These are phyloP conservation scores for Thelonectria discophora DNA, from an alignment of 2,329 filamentous ascomycete species.

Conservation along the genomic window DNA sequence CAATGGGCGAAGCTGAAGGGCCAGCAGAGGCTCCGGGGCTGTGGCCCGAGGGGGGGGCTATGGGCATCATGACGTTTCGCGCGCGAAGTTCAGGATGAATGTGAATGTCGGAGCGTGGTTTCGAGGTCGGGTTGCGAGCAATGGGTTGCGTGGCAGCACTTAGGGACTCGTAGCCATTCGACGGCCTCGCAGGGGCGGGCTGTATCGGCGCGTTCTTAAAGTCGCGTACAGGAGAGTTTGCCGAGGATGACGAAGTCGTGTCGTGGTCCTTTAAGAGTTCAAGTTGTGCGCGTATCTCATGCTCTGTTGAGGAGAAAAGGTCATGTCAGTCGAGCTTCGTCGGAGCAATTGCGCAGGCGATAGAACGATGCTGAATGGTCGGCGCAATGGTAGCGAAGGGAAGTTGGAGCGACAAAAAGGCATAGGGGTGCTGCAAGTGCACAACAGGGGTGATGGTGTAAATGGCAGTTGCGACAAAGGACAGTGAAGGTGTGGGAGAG, in stretches of 20 bases:
- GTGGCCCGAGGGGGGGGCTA: constrained; percentile 46
- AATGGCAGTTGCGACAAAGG: constrained; percentile 32
- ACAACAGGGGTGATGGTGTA: constrained; percentile 40
- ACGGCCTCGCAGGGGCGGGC: constrained; percentile 44
- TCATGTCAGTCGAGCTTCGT: constrained; percentile 37
- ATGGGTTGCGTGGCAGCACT: constrained; percentile 48
- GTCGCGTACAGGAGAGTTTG: constrained; percentile 43
- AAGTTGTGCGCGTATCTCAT: constrained; percentile 55
- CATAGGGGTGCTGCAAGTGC: constrained; percentile 26
- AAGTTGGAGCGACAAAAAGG: constrained; percentile 18
- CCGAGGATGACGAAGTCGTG: constrained; percentile 44
- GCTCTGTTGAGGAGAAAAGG: constrained; percentile 45
- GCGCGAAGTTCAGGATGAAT: constrained; percentile 60
- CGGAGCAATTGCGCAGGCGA: constrained; percentile 31
- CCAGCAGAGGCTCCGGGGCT: constrained; percentile 44
- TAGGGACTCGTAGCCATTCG: constrained; percentile 59
- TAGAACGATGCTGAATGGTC: constrained; percentile 24
- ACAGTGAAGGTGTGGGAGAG: neutral
- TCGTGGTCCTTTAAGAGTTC: constrained; percentile 55
- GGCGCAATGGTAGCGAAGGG: constrained; percentile 22
- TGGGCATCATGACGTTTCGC: constrained; percentile 50
- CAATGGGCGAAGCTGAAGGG: constrained; percentile 41
- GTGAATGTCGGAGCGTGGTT: constrained; percentile 54
- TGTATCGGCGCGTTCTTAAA: constrained; percentile 43
- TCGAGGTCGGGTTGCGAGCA: constrained; percentile 46